Evolutionary conservation across 2,329 filamentous ascomycete genomes (phyloP), one percentile per base, ranked within the genome.

Genomic region (Paracorniculantispora psalliotae): DNA sequence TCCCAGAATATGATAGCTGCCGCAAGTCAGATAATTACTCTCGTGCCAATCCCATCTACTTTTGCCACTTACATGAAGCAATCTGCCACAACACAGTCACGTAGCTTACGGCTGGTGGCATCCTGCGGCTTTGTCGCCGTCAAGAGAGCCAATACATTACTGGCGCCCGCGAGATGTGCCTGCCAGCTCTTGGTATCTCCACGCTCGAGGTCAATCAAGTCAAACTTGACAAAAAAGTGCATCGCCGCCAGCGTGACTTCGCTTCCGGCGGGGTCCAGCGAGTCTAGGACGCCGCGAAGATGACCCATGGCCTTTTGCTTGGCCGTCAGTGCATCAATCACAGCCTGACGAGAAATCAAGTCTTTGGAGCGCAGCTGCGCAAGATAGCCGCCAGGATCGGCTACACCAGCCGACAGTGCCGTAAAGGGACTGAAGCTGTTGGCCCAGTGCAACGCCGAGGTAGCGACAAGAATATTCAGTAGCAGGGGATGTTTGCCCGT

Each of bases 141-240:
- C 5, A 76, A 66, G 13, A 75, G 64, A 41, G 71, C 69, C 62
- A 77, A 67, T 28, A 81, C 73, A 59, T 69, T 73, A 54, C 75
- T 74, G 23, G 77, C 77, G 7, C 76, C 78, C 33, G 75, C 72
- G 47, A 81, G 70, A 64, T 81, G 79, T 46, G 73, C 68, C 62
- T 74, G 74, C 79, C 79, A 81, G 59, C 72, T 71, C 57, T 70
- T 73, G 6, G 72, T 70, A 21, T 70, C 72, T 23, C 71, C 71
- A 60, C 72, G 74, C 13, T 78, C 76, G 12, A 79, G 67, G 61
- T 81, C 78, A 48, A 81, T 77, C n/a, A 81, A 69, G 53, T 80
- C 72, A 61, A 81, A 79, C 61, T 79, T 79, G 67, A 81, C 72
- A 59, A 81, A 80, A 66, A 81, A 80, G 52, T 80, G 73, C 59